Evolutionary conservation across 2,329 filamentous ascomycete genomes (phyloP), one percentile per base, ranked within the genome.

Genomic region (Trichoderma simmonsii): DNA sequence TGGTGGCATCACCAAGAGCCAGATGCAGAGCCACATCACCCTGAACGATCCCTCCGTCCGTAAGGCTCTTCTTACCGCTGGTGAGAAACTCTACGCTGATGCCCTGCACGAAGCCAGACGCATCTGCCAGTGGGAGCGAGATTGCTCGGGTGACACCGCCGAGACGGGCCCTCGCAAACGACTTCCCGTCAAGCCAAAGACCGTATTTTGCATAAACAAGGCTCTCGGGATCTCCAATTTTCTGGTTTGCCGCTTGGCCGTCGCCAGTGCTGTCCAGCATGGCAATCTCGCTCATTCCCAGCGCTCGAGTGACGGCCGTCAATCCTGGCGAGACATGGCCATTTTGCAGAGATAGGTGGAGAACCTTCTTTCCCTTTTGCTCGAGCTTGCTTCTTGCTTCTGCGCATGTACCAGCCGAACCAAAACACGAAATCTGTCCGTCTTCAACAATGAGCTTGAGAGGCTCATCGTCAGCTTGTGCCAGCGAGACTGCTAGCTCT

Each of bases 231-330:
- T 81, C 64, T 34, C 77, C 76, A 39, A 74, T 70, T 26, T 74
- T 73, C 15, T 80, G 70, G 5, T n/a, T 30, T 2, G 70, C 24
- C n/a, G 64, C 70, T n/a, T 68, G 75, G 21, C 78, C 87, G 74
- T 89, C 86, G 3, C 83, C 80, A 0, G 87, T 87, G 26, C 77
- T 78, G 1, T 75, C 73, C 65, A 86, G 84, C 1, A 77, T 79
- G 24, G 78, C 76, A 54, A 89, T 88, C 75, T 89, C 87, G 12
- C 79, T 77, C 4, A 89, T 78, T 1, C 87, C 87, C 2, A 89
- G 81, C 8, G 78, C 76, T 6, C 81, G 80, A 4, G 85, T 83
- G 39, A 88, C 80, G 3, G 85, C 83, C n/a, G 83, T 87, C 36
- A 89, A 76, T 0, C 86, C 82, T 3, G 86, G 84, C 8, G 84